Evolutionary conservation across 768 basidiomycete genomes (phyloP).

Genomic region (Fibroporia radiculosa): DNA sequence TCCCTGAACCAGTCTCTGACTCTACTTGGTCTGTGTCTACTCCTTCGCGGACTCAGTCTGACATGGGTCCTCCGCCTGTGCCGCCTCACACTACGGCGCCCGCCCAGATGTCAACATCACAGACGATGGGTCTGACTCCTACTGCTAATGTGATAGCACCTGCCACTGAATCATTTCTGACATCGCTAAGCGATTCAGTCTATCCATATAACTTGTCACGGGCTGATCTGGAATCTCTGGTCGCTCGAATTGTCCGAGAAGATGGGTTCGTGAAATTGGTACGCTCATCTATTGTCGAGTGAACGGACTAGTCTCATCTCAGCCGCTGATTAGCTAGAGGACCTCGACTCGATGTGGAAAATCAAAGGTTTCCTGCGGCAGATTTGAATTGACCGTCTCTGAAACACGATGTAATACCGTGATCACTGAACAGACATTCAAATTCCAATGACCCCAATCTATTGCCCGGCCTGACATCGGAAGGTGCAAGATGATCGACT

Average conservation of each 20-base stretch:
- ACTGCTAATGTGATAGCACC: too few species aligned
- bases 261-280: constrained; percentile 77
- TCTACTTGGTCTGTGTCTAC: neutral
- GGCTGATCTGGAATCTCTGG: constrained; percentile 44
- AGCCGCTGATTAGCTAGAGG: constrained; percentile 35
- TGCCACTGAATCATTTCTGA: too few species aligned
- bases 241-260: constrained; percentile 59
- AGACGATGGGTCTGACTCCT: too few species aligned
- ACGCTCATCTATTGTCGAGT: constrained; percentile 14
- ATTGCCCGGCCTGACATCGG: too few species aligned
- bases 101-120: too few species aligned
- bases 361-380: constrained; percentile 15
- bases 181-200: too few species aligned
- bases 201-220: constrained; percentile 51
- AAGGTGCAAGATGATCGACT: neutral
- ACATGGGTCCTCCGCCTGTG: neutral
- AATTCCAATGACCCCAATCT: too few species aligned
- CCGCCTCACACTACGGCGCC: too few species aligned
- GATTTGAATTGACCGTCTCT: too few species aligned
- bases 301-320: neutral
- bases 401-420: too few species aligned
- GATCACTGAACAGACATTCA: too few species aligned
- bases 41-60: neutral
- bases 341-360: constrained; percentile 44
- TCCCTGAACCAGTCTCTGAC: neutral